Conservation (phyloP, 176 grass and related monocot genomes). For the Aegilops umbellulata region DNA sequence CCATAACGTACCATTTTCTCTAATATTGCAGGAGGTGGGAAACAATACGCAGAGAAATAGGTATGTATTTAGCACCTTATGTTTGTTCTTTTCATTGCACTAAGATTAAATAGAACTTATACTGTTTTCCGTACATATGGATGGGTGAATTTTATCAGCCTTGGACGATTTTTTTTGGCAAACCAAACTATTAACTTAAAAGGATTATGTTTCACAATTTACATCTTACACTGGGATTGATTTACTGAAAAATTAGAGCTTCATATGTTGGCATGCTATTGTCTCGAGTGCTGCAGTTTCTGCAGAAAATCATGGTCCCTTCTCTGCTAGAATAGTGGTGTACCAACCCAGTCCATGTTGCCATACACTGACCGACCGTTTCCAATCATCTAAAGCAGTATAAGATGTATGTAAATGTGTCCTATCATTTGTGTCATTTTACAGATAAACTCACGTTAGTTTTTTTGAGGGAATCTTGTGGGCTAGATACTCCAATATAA, state of each 20-base stretch:
- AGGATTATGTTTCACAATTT: conserved; percentile 7
- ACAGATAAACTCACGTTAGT: not conserved
- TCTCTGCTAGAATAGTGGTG: conserved; percentile 22
- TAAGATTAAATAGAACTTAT: conserved; percentile 15
- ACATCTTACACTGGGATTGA: not conserved
- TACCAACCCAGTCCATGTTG: not conserved
- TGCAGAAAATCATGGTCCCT: not conserved
- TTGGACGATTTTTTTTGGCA: not conserved
- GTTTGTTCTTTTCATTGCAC: conserved; percentile 32
- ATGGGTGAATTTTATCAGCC: conserved; percentile 11
- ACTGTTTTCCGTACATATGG: conserved; percentile 15
- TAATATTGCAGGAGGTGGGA: conserved; percentile 88
- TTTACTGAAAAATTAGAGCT: conserved; percentile 16
- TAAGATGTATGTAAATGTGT: not conserved
- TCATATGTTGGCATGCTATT: conserved; percentile 13
- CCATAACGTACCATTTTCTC: not conserved
- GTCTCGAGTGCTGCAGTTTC: conserved; percentile 1
- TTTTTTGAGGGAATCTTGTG: conserved; percentile 4
- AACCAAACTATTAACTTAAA: not conserved
- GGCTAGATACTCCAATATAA: conserved; percentile 2
- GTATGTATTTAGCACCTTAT: conserved; percentile 45
- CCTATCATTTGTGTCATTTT: conserved; percentile 7
- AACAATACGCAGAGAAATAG: conserved; percentile 82
- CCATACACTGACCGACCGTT: not conserved
- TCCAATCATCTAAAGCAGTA: conserved; percentile 7